phyloP scores from a whole-genome alignment of 108 stramenopile species.

The Skeletonema costatum region DNA sequence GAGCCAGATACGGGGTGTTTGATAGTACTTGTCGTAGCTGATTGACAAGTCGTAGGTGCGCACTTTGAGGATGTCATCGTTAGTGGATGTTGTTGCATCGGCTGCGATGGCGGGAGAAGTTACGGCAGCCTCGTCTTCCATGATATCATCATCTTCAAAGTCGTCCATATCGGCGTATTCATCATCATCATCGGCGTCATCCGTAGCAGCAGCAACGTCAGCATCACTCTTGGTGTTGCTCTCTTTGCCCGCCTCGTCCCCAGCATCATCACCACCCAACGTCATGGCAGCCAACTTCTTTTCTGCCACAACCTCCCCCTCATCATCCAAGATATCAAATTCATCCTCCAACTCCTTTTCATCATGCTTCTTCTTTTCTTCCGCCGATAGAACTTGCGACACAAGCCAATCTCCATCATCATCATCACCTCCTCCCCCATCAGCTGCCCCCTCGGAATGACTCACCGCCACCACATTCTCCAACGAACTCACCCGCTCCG shows the following conservation, averaged over 20 bases:
- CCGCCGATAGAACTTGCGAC: conserved; percentile 44
- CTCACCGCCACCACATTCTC: conserved; percentile 63
- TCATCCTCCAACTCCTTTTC: conserved; percentile 69
- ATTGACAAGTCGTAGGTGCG: conserved; percentile 96
- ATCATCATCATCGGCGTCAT: conserved; percentile 61
- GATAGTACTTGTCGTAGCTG: conserved; percentile 99
- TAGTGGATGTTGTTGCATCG: conserved; percentile 4
- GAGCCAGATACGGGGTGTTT: conserved; percentile 98
- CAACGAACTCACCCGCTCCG: conserved; percentile 68
- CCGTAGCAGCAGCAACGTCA: conserved; percentile 4
- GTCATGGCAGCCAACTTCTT: conserved; percentile 11
- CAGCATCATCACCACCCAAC: not conserved
- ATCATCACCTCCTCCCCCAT: not conserved
- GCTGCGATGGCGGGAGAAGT: conserved; percentile 16
- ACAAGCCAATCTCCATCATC: conserved; percentile 82
- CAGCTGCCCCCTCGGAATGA: conserved; percentile 15
- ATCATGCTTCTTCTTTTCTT: conserved; percentile 33
- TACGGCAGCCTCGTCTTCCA: conserved; percentile 75
- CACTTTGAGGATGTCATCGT: conserved; percentile 72
- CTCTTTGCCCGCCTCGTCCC: not conserved
- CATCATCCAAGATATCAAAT: conserved; percentile 87
- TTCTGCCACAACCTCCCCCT: conserved; percentile 61
- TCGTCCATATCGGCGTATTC: conserved; percentile 93
- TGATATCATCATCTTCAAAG: conserved; percentile 84
- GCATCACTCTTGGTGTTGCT: not conserved